Conservation (phyloP, 768 basidiomycete genomes). For the Suillus bovinus region DNA sequence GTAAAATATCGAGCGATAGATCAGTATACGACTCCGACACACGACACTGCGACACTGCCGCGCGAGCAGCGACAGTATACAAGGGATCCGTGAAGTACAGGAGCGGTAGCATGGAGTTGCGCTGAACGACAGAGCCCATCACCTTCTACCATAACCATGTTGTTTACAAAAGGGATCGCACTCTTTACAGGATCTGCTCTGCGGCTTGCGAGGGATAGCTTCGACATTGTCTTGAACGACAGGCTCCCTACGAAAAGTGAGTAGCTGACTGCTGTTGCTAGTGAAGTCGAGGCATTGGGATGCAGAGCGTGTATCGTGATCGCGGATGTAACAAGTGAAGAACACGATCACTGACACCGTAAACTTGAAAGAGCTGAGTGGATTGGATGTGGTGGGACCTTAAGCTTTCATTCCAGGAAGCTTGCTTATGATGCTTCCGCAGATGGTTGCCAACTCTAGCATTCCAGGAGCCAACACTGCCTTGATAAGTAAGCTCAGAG, state of each 20-base stretch:
- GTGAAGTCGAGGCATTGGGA: conserved; percentile 16
- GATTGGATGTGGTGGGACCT: conserved; percentile 16
- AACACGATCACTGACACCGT: conserved; percentile 16
- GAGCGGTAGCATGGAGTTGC: too few relatives aligned
- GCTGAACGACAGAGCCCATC: too few relatives aligned
- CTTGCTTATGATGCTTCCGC: background rate
- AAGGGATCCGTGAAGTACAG: too few relatives aligned
- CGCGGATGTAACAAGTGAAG: conserved; percentile 16
- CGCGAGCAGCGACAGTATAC: too few relatives aligned
- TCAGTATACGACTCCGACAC: too few relatives aligned
- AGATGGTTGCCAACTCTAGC: conserved; percentile 26
- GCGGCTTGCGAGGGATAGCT: conserved; percentile 30
- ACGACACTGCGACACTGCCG: too few relatives aligned
- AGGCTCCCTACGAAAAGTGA: conserved; percentile 12
- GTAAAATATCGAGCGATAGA: too few relatives aligned
- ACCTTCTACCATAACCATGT: background rate
- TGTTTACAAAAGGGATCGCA: conserved; percentile 22
- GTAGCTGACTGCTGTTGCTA: conserved; percentile 13
- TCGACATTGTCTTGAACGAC: conserved; percentile 29
- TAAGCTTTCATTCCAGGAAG: background rate
- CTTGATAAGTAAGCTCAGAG: background rate
- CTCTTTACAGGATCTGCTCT: conserved; percentile 26
- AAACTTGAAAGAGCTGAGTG: conserved; percentile 11
- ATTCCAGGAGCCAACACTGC: conserved; percentile 8
- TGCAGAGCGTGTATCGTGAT: conserved; percentile 3